Evolutionary conservation across 805 yeast species (phyloP).

Genomic region (Tetrapisispora arboricola): DNA sequence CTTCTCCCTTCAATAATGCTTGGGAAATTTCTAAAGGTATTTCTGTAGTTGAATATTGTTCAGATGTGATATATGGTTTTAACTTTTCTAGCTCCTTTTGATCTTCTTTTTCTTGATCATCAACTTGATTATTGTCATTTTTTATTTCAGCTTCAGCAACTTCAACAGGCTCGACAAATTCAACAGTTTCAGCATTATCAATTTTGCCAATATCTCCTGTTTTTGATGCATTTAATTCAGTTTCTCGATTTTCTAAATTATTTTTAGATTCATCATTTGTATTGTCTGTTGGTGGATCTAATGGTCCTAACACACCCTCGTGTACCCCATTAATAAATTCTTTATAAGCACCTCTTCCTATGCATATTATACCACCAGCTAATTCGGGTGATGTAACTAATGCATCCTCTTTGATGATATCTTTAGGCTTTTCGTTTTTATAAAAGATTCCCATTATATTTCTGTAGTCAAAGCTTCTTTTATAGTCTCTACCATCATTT

Average conservation of each 20-base stretch:
- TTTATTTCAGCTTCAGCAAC: too few relatives aligned
- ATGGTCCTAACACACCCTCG: slow-evolving; percentile 90
- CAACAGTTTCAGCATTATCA: slow-evolving; percentile 5
- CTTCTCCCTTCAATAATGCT: slow-evolving; percentile 6
- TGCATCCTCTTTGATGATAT: slow-evolving; percentile 37
- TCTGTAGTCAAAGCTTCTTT: slow-evolving; percentile 29
- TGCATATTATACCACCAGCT: slow-evolving; percentile 80
- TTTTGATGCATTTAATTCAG: too few relatives aligned
- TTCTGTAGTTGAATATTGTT: slow-evolving; percentile 42
- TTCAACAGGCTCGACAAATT: too few relatives aligned
- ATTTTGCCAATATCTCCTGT: background rate
- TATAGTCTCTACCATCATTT: slow-evolving; percentile 18
- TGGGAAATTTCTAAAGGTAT: slow-evolving; percentile 46
- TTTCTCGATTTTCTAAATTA: slow-evolving; percentile 1
- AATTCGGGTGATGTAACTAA: slow-evolving; percentile 32
- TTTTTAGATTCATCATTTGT: slow-evolving; percentile 5
- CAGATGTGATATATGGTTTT: slow-evolving; percentile 52
- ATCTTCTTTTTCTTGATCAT: slow-evolving; percentile 7
- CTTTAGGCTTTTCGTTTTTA: slow-evolving; percentile 21
- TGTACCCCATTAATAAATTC: slow-evolving; percentile 87
- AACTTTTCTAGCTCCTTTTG: slow-evolving; percentile 30
- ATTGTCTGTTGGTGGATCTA: slow-evolving; percentile 39
- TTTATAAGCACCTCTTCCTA: slow-evolving; percentile 93
- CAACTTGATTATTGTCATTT: slow-evolving; percentile 6
- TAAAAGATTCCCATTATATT: slow-evolving; percentile 52